Conservation (phyloP, 1,284 basidiomycete genomes). For the Pterulicium gracile region DNA sequence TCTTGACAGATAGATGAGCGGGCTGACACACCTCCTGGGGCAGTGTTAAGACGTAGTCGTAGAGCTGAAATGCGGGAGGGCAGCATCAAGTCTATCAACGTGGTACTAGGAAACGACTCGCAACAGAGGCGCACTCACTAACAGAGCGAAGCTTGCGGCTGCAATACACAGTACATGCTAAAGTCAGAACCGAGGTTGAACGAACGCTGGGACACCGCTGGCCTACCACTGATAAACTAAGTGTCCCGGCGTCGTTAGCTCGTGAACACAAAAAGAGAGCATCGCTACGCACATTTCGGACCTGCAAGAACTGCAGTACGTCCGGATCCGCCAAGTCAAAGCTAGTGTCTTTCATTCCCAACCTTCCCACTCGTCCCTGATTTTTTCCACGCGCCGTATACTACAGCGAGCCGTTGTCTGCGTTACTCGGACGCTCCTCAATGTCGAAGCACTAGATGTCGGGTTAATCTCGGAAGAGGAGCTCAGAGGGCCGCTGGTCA, state of each 20-base stretch:
- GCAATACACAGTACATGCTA: no score
- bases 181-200: no score
- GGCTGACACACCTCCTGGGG: not conserved
- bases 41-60: not conserved
- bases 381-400: no score
- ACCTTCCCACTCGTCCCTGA: no score
- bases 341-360: constrained; percentile 1
- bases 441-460: no score
- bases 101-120: not conserved
- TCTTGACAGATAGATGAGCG: not conserved
- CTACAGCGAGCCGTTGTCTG: no score
- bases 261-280: no score
- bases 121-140: not conserved
- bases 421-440: no score
- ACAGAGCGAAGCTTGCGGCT: not conserved
- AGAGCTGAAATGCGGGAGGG: not conserved
- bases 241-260: no score
- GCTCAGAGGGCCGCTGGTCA: no score
- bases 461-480: no score
- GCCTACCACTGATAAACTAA: not conserved
- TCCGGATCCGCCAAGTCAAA: not conserved
- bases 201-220: no score
- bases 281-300: not conserved
- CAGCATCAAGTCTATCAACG: not conserved
- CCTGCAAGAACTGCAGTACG: not conserved